Conservation (phyloP, 129 eudicot genomes). For the Ambrosia trifida region DNA sequence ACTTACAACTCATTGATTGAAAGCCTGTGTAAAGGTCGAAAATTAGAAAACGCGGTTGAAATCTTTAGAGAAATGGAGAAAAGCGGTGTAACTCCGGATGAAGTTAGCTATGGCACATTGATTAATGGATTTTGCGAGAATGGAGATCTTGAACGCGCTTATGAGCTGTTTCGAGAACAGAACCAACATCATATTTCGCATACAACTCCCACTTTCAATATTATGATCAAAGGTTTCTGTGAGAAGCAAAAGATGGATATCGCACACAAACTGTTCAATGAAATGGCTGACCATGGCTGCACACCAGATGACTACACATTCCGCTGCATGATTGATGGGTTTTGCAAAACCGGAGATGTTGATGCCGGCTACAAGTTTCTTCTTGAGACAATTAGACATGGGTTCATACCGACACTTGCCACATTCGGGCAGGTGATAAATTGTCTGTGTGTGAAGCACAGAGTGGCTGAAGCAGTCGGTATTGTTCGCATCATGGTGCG, state of each 20-base stretch:
- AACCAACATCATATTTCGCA: conserved; percentile 43
- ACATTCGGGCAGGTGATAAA: conserved; percentile 85
- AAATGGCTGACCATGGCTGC: conserved; percentile 58
- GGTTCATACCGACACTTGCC: conserved; percentile 62
- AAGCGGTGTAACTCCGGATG: conserved; percentile 66
- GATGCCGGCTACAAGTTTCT: conserved; percentile 62
- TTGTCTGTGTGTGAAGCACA: conserved; percentile 69
- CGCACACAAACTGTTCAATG: conserved; percentile 56
- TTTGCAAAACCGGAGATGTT: conserved; percentile 66
- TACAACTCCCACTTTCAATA: conserved; percentile 71
- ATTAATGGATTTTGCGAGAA: conserved; percentile 74
- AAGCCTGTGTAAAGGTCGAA: conserved; percentile 71
- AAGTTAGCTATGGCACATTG: conserved; percentile 68
- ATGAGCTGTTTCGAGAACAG: conserved; percentile 53
- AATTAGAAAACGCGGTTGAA: conserved; percentile 54
- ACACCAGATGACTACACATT: conserved; percentile 66
- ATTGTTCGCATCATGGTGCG: conserved; percentile 67
- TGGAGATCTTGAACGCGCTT: conserved; percentile 68
- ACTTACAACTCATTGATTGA: conserved; percentile 82
- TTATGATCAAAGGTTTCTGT: conserved; percentile 66
- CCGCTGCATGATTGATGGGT: conserved; percentile 86
- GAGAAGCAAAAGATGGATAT: conserved; percentile 62
- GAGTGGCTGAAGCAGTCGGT: conserved; percentile 69
- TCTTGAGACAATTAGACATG: conserved; percentile 46
- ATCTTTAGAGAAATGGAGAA: conserved; percentile 61